Conservation (phyloP, 345 rosid genomes). For the Moricandia arvensis region DNA sequence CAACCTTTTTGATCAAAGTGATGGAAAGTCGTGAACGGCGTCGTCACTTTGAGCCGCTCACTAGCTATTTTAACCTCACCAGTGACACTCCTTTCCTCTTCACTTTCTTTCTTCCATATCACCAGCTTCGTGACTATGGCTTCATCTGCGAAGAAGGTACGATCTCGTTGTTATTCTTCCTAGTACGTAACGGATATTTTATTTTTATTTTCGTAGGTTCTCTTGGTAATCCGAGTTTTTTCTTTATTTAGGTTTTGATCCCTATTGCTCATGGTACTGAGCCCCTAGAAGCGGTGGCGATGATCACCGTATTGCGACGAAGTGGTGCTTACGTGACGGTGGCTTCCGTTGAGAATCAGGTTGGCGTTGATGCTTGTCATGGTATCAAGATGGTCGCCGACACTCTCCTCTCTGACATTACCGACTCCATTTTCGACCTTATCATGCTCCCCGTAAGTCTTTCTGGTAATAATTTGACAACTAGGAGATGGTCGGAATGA, state of each 20-base stretch:
- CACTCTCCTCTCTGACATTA: conserved; percentile 58
- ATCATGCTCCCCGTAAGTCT: conserved; percentile 65
- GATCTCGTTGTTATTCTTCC: neutral
- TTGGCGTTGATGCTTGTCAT: conserved; percentile 65
- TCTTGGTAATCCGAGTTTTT: neutral
- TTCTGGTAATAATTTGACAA: neutral
- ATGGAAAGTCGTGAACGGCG: too few relatives aligned
- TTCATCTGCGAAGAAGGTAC: conserved; percentile 53
- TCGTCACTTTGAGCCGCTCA: too few relatives aligned
- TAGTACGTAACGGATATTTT: neutral
- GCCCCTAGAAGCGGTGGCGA: conserved; percentile 90
- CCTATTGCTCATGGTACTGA: conserved; percentile 93
- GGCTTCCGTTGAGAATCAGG: conserved; percentile 64
- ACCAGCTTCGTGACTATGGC: conserved; percentile 38
- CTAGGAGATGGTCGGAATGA: neutral
- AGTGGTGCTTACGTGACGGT: conserved; percentile 84
- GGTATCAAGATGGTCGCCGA: conserved; percentile 84
- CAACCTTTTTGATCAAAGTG: too few relatives aligned
- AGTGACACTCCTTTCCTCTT: too few relatives aligned
- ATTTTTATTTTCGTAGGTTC: conserved; percentile 9
- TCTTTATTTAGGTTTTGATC: conserved; percentile 79
- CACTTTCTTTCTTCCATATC: too few relatives aligned
- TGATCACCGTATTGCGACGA: conserved; percentile 68
- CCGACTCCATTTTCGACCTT: conserved; percentile 59
- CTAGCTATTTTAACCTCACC: too few relatives aligned